These are phyloP conservation scores for Syzygium oleosum DNA, from an alignment of 345 rosid species.

Conservation along the genomic window DNA sequence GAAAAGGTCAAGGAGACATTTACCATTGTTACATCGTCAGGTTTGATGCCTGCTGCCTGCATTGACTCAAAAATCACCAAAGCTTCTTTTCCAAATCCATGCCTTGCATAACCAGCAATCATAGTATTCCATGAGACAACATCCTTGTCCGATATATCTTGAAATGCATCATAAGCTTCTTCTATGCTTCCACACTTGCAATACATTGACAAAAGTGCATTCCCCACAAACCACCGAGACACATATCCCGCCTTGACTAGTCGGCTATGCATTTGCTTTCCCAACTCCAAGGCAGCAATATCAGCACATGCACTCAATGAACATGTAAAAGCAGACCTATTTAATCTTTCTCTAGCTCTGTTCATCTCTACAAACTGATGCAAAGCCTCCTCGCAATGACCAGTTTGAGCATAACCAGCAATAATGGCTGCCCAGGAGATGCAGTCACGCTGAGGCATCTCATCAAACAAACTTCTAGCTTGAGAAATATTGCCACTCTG, in stretches of 20 bases:
- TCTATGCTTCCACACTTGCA: constrained; percentile 19
- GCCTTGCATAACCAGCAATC: constrained; percentile 24
- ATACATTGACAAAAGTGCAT: constrained; percentile 26
- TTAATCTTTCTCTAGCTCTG: constrained; percentile 7
- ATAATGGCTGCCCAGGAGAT: constrained; percentile 25
- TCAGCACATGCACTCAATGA: constrained; percentile 22
- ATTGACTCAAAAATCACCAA: constrained; percentile 9
- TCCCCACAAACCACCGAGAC: constrained; percentile 17
- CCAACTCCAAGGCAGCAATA: constrained; percentile 13
- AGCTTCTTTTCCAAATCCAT: constrained; percentile 17
- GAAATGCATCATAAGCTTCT: constrained; percentile 22
- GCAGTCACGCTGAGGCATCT: constrained; percentile 20
- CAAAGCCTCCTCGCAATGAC: constrained; percentile 19
- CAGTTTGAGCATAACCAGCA: constrained; percentile 23
- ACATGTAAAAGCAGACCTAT: constrained; percentile 8
- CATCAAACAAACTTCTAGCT: constrained; percentile 17
- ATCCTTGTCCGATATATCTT: constrained; percentile 9
- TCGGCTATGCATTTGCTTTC: constrained; percentile 20
- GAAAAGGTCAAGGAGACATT: background rate
- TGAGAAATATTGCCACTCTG: constrained; percentile 12
- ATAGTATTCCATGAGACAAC: constrained; percentile 24
- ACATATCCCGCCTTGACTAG: constrained; percentile 17
- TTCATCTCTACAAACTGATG: constrained; percentile 8
- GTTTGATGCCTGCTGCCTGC: constrained; percentile 15
- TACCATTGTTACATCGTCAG: constrained; percentile 20